Evolutionary conservation across 441 rosid genomes (phyloP).

Genomic region (Euphorbia neoarborescens): DNA sequence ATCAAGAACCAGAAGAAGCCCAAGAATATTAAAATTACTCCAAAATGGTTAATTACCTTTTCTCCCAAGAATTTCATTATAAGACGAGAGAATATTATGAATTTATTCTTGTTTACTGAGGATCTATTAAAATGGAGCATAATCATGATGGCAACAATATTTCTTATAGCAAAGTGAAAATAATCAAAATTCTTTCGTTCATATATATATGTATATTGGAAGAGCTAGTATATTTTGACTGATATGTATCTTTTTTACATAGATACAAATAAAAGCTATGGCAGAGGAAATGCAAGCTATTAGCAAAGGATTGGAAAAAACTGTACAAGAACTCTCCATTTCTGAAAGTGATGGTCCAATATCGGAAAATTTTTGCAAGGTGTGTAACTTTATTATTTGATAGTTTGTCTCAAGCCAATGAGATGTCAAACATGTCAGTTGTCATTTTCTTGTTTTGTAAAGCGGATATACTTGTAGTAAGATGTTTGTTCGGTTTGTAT

Average conservation of each 20-base stretch:
- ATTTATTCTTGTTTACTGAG: no score
- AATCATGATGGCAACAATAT: no score
- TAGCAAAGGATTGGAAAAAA: slow-evolving; percentile 84
- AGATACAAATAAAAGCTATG: slow-evolving; percentile 89
- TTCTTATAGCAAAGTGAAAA: no score
- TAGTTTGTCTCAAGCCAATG: not conserved
- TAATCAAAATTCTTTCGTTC: no score
- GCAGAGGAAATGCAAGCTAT: slow-evolving; percentile 97
- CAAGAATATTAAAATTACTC: no score
- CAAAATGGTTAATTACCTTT: no score
- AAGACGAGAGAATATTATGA: no score
- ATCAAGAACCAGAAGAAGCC: no score
- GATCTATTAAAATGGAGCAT: no score
- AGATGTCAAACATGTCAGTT: not conserved
- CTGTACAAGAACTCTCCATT: slow-evolving; percentile 68
- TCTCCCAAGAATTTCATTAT: no score
- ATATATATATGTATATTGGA: not conserved
- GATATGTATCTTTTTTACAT: slow-evolving; percentile 21
- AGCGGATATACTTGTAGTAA: not conserved
- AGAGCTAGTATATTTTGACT: slow-evolving; percentile 17
- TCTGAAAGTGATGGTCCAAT: slow-evolving; percentile 82
- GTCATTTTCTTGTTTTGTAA: not conserved
- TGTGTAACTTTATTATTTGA: slow-evolving; percentile 18
- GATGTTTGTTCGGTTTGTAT: not conserved
- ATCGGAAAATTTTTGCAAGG: slow-evolving; percentile 68